Base-by-base conservation (phyloP, 2,329 filamentous ascomycete genomes). In the Pleoardoris graminearum region DNA sequence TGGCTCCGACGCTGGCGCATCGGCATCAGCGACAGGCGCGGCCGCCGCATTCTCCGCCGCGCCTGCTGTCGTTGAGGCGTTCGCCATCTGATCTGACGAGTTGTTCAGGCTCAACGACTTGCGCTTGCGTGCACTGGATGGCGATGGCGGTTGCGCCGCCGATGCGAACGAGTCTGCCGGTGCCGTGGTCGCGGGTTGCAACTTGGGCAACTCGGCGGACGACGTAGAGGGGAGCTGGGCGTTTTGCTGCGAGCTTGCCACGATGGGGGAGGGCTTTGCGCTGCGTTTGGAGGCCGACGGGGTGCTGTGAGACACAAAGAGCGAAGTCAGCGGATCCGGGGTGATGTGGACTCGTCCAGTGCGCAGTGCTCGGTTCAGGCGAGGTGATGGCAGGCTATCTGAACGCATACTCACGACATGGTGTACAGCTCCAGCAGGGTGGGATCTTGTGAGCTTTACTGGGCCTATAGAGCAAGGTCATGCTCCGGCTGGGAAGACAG, bases 251-350 rank as follows among this genome's bases (percentile, higher is more conserved):
- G 57, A 59, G 42, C 55, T 57, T 29, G 76, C 67, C 44, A 72
- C 71, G 58, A 76, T 62, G 57, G 69, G 69, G 19, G 72, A 73
- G 27, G 72, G 74, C 59, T 77, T 76, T 60, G 76, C 64, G 56
- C 66, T 77, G 65, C 75, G 76, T 64, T 76, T 76, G 63, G 73
- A 67, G 58, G 73, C 69, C 49, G 70, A 70, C 25, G 75, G 73
- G 48, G 71, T 69, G 68, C 75, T 78, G 61, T 68, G 57, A 51
- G 51, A 60, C 57, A 48, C 35, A 51, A 54, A 51, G 48, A 46
- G 61, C 60, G 49, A 66, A 51, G 69, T 74, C 65, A 74, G 70
- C 68, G 56, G 48, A 53, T 54, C 35, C 48, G 43, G 27, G 60
- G 46, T 29, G 48, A 45, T 21, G 37, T 37, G 33, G 38, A 51